Evolutionary conservation across 2,329 filamentous ascomycete genomes (phyloP), one percentile per base, ranked within the genome.

Genomic region (Corinectria fuckeliana): DNA sequence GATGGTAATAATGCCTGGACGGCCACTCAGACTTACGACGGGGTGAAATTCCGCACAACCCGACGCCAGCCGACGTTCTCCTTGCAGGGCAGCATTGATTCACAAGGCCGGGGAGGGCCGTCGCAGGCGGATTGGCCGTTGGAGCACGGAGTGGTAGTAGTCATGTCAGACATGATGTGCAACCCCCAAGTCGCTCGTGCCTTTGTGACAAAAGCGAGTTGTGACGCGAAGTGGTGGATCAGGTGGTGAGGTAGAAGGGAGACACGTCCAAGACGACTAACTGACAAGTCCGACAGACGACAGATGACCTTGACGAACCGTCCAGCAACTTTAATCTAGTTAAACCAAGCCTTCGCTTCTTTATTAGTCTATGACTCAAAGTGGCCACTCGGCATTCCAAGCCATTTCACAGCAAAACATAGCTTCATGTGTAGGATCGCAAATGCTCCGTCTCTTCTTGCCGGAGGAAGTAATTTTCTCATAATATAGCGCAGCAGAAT

Each of bases 1-100:
- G 25, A 45, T 45, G n/a, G 7, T 18, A 11, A 10, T 9, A 8
- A 36, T 14, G 30, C 30, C 16, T 28, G 42, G 42, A 11, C 28
- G 42, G 25, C 16, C 7, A 10, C 23, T 20, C 25, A 3, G 16
- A 30, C 81, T 70, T 72, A 84, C 80, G 82, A 85, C 28, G 83
- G 83, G 26, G 80, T 84, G 65, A 85, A 85, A 67, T 85, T 82
- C 56, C 80, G 78, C 36, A 83, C 75, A 30, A 83, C 75, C 59
- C 76, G 76, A 56, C 79, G 69, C 78, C 79, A 81, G 4, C 78
- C 78, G 18, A 68, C 69, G 21, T 74, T 72, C 26, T 78, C 70
- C 53, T 75, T 74, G 51, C 72, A 74, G 5, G 68, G 68, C 38
- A 59, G 57, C 34, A 42, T 56, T 3, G 55, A 52, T 25, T 67